phyloP scores from a whole-genome alignment of 768 basidiomycete species.

The Trametopsis cervina region DNA sequence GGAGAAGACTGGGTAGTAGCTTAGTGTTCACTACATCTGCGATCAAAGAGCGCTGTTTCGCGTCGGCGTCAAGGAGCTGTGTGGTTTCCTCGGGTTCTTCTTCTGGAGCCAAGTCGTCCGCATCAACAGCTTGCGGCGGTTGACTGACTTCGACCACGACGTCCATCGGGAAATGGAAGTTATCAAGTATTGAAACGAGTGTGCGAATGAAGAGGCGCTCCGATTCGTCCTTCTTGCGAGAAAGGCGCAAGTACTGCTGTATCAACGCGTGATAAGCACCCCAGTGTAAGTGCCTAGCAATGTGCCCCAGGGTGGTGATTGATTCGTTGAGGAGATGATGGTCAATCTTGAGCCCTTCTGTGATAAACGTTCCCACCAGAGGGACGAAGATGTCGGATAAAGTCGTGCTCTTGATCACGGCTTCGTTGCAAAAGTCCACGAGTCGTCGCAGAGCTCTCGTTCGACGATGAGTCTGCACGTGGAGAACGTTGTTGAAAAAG shows the following conservation, averaged over 20 bases:
- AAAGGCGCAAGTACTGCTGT: conserved; percentile 71
- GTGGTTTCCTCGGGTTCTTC: conserved; percentile 20
- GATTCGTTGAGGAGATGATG: conserved; percentile 91
- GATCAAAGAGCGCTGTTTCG: conserved; percentile 32
- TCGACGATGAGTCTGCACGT: conserved; percentile 88
- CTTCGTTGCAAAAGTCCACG: conserved; percentile 65
- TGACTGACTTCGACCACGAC: conserved; percentile 34
- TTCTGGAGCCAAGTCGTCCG: conserved; percentile 16
- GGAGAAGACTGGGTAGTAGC: conserved; percentile 73
- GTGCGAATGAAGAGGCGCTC: conserved; percentile 82
- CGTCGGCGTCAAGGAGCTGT: conserved; percentile 12
- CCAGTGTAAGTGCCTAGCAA: conserved; percentile 78
- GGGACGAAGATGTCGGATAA: conserved; percentile 83
- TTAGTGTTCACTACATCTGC: conserved; percentile 70
- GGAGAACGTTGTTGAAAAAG: conserved; percentile 94
- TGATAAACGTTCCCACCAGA: conserved; percentile 75
- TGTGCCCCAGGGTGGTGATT: conserved; percentile 67
- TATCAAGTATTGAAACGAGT: conserved; percentile 77
- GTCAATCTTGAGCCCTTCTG: conserved; percentile 53
- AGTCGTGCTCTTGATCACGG: conserved; percentile 58
- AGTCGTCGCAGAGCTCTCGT: conserved; percentile 82
- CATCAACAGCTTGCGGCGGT: conserved; percentile 10
- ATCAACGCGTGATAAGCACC: conserved; percentile 74
- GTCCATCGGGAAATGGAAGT: conserved; percentile 88
- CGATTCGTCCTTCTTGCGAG: conserved; percentile 57